A percentile compares a stretch with the other conserved stretches of the same genome.
These are phyloP conservation scores for Friedmanniomyces endolithicus DNA, from an alignment of 495 filamentous ascomycete genomes.

Conservation along the genomic window DNA sequence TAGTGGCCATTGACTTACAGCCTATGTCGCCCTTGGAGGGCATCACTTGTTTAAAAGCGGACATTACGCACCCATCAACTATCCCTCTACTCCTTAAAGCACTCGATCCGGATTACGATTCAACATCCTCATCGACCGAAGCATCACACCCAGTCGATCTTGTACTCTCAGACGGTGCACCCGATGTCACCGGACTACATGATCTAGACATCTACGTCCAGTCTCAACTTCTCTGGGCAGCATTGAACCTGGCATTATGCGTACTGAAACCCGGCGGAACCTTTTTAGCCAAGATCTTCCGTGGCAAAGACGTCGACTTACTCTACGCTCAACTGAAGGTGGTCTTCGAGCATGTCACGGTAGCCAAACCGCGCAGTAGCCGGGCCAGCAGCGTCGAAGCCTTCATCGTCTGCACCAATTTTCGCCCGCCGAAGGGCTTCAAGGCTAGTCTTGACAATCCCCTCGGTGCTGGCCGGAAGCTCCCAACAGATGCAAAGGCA, in stretches of 20 bases:
- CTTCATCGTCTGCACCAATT: conserved; percentile 89
- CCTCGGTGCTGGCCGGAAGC: conserved; percentile 43
- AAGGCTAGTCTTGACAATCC: conserved; percentile 56
- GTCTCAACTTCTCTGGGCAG: conserved; percentile 84
- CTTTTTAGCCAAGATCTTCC: conserved; percentile 96
- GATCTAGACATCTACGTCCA: conserved; percentile 98
- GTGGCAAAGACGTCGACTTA: conserved; percentile 82
- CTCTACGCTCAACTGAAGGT: conserved; percentile 84
- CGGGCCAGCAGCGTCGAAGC: conserved; percentile 91
- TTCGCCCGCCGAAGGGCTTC: conserved; percentile 46
- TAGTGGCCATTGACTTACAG: conserved; percentile 89
- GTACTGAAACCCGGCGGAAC: conserved; percentile 85
- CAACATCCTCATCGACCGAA: conserved; percentile 27
- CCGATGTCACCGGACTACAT: conserved; percentile 91
- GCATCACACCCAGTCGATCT: conserved; percentile 68
- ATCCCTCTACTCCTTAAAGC: conserved; percentile 77
- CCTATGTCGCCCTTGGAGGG: conserved; percentile 88
- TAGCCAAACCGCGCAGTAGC: conserved; percentile 85
- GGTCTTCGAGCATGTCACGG: conserved; percentile 74
- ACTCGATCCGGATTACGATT: conserved; percentile 60
- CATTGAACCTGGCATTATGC: conserved; percentile 81
- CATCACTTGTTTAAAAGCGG: conserved; percentile 79
- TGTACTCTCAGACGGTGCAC: conserved; percentile 87
- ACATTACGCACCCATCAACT: conserved; percentile 94
- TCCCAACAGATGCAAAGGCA: conserved; percentile 20